A percentile compares a stretch with the other conserved stretches of the same genome.
Conservation (phyloP, 192 early-diverging fungal genomes). For the Backusella westeae region DNA sequence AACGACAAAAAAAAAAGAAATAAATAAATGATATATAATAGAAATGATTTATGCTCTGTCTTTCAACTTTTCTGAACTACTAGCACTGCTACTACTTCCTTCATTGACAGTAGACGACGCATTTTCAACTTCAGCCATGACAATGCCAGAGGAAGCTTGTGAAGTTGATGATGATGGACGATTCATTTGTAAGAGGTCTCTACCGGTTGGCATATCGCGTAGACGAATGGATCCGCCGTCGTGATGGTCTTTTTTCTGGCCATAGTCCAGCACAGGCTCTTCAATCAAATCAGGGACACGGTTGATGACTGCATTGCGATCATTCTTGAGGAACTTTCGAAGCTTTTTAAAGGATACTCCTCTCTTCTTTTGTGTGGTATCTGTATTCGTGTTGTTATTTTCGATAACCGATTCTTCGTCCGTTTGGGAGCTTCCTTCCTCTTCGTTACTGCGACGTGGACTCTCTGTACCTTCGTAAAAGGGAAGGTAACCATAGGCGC, state of each 20-base stretch:
- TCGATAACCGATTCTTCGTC: background rate
- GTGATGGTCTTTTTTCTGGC: slow-evolving; percentile 14
- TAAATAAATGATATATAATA: background rate
- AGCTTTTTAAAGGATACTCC: background rate
- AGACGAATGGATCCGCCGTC: background rate
- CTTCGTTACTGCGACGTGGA: background rate
- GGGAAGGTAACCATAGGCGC: slow-evolving; percentile 54
- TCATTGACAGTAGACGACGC: background rate
- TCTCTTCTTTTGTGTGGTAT: background rate
- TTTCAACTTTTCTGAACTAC: background rate
- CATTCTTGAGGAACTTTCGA: slow-evolving; percentile 4
- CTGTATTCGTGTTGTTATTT: background rate
- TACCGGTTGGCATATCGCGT: slow-evolving; percentile 19
- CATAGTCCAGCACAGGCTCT: slow-evolving; percentile 20
- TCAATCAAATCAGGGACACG: slow-evolving; percentile 34
- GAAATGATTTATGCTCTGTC: background rate
- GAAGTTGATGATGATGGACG: background rate
- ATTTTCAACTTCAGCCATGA: background rate
- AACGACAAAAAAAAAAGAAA: background rate
- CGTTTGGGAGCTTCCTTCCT: background rate
- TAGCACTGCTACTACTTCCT: background rate
- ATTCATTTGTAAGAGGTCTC: slow-evolving; percentile 19
- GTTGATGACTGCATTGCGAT: slow-evolving; percentile 18
- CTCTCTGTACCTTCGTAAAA: slow-evolving; percentile 10
- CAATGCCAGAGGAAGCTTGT: background rate